A percentile compares a stretch with the other conserved stretches of the same genome.
Conservation (phyloP, 228 moss, liverwort and hornwort genomes). For the Sphagnum fallax region DNA sequence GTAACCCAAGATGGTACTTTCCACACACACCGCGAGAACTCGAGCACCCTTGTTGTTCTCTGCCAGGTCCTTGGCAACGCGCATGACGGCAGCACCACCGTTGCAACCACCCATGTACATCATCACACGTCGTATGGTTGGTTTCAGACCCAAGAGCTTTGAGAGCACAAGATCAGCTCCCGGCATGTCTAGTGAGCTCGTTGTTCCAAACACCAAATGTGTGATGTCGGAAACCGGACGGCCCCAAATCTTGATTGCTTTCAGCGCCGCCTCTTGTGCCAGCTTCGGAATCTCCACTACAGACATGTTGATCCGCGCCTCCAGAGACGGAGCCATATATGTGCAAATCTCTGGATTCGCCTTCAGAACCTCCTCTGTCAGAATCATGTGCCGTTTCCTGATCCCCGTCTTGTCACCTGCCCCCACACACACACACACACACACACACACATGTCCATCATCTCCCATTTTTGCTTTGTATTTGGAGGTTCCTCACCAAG, state of each 20-base stretch:
- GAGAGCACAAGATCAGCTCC: slow-evolving; percentile 36
- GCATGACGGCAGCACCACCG: slow-evolving; percentile 29
- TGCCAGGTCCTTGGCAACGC: slow-evolving; percentile 47
- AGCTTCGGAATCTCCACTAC: slow-evolving; percentile 46
- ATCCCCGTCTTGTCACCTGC: slow-evolving; percentile 39
- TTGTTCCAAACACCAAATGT: slow-evolving; percentile 29
- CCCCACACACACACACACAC: too few species aligned
- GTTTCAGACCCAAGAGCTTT: slow-evolving; percentile 43
- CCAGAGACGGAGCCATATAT: slow-evolving; percentile 39
- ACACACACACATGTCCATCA: not conserved
- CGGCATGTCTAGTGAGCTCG: slow-evolving; percentile 24
- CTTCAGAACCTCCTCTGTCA: slow-evolving; percentile 38
- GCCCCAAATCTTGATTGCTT: slow-evolving; percentile 48
- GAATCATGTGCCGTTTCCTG: slow-evolving; percentile 26
- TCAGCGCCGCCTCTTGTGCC: slow-evolving; percentile 28
- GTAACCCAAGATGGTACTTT: slow-evolving; percentile 32
- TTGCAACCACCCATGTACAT: slow-evolving; percentile 37
- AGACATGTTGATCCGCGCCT: slow-evolving; percentile 38
- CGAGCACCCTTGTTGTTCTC: slow-evolving; percentile 50
- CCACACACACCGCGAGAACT: slow-evolving; percentile 29
- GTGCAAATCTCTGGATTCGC: slow-evolving; percentile 42
- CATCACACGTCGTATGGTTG: slow-evolving; percentile 35
- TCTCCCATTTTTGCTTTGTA: too few species aligned
- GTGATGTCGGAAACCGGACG: slow-evolving; percentile 31
- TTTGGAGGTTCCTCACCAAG: too few species aligned